Base-by-base conservation (phyloP, 495 filamentous ascomycete species). In the Penicillium paradoxum region DNA sequence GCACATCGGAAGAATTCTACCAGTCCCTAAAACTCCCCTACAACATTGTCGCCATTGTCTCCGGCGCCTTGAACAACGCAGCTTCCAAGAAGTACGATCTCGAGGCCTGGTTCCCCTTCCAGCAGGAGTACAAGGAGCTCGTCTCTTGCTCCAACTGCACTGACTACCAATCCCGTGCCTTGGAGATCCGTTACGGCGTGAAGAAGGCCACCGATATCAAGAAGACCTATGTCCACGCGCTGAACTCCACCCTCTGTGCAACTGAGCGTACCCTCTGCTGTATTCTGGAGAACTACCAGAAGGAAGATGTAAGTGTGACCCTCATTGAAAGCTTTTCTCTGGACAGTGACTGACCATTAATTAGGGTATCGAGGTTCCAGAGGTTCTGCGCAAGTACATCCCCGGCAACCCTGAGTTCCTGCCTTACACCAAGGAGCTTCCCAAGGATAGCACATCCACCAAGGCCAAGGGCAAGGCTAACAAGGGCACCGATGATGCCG, bases 31-130 rank as follows among this genome's bases (percentile, higher is more conserved):
- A 84, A 0, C 80, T 98, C 38, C 93, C 93, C 0, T 95, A 95
- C 71, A 90, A 86, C 36, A 79, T 98, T 24, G 87, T 96, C 19
- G 83, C 88, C 24, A 98, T 98, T 58, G 93, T 97, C 21, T 96
- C 90, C 13, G 92, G 95, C 9, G 92, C 92, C 0, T 74, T 97
- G 62, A 97, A 95, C 73, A 95, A 96, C 57, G 90, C 90, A 0
- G 93, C 95, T 6, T 72, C 89, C 6, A 96, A 95, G 78, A 98
- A 98, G 66, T 95, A 86, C 65, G 93, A 98, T 62, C 80, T 97
- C 14, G 93, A 98, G 67, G 95, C 95, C 2, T 96, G 91, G 89
- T 97, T 97, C 72, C 95, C 91, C 19, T 91, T 89, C 80, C 89
- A 92, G 59, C 85, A 88, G 54, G 95, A 97, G 68, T 97, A 96